These are phyloP conservation scores for Yamadazyma scolyti DNA, from an alignment of 805 yeast genomes.

Conservation along the genomic window DNA sequence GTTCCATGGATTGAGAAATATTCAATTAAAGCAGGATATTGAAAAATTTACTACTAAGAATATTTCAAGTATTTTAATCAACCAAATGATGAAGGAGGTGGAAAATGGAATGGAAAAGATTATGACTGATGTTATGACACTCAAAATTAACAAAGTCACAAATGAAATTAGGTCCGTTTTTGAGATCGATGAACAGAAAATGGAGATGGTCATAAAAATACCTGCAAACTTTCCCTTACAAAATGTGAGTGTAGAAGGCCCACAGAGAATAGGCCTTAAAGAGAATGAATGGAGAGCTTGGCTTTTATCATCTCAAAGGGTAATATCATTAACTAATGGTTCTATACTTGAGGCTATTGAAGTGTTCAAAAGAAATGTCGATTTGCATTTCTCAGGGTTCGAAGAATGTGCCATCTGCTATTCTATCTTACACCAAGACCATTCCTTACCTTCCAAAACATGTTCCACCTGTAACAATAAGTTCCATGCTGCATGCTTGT, in stretches of 20 bases:
- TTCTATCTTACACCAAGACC: slow-evolving; percentile 85
- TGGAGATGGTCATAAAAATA: slow-evolving; percentile 72
- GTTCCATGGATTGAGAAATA: slow-evolving; percentile 68
- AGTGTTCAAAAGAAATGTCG: slow-evolving; percentile 68
- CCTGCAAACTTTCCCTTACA: slow-evolving; percentile 79
- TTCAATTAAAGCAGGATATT: slow-evolving; percentile 54
- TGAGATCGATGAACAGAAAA: slow-evolving; percentile 79
- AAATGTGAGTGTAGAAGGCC: slow-evolving; percentile 71
- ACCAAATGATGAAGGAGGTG: slow-evolving; percentile 52
- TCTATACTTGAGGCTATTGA: slow-evolving; percentile 66
- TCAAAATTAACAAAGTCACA: slow-evolving; percentile 57
- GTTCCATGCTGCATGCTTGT: slow-evolving; percentile 93
- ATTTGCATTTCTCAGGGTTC: slow-evolving; percentile 84
- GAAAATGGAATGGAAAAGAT: slow-evolving; percentile 35
- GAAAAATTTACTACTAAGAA: slow-evolving; percentile 59
- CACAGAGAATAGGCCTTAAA: slow-evolving; percentile 79
- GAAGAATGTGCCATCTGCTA: slow-evolving; percentile 98
- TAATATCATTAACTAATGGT: slow-evolving; percentile 71
- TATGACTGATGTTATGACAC: slow-evolving; percentile 41
- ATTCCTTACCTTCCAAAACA: slow-evolving; percentile 81
- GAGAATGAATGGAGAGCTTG: slow-evolving; percentile 94
- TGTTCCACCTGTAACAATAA: slow-evolving; percentile 91
- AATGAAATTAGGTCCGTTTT: slow-evolving; percentile 72
- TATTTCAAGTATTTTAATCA: slow-evolving; percentile 63
- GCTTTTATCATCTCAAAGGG: slow-evolving; percentile 86